Percentiles rank a stretch among this genome's conserved stretches.
phyloP scores from a whole-genome alignment of 768 basidiomycete species.

The Xerocomellus amylosporus region DNA sequence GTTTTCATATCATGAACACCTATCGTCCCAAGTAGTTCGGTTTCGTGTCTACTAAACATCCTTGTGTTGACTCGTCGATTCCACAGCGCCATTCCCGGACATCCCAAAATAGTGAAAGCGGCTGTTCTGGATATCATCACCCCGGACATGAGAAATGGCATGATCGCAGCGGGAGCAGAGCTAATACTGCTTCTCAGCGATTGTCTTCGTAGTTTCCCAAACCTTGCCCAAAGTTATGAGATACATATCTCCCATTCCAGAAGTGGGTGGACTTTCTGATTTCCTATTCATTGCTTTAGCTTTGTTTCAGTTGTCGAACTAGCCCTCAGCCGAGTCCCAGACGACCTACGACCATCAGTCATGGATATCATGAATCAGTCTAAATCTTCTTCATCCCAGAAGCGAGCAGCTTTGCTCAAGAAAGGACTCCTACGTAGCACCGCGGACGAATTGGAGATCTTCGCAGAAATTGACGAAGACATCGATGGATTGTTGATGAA shows the following conservation, averaged over 20 bases:
- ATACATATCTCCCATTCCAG: slow-evolving; percentile 77
- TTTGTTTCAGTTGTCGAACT: slow-evolving; percentile 58
- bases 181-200: slow-evolving; percentile 65
- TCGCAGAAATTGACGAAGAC: slow-evolving; percentile 64
- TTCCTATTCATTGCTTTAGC: not conserved
- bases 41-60: not conserved
- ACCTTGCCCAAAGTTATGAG: slow-evolving; percentile 62
- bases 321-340: slow-evolving; percentile 59
- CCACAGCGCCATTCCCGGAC: slow-evolving; percentile 60
- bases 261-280: slow-evolving; percentile 43
- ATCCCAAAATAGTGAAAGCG: slow-evolving; percentile 69
- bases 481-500: slow-evolving; percentile 53
- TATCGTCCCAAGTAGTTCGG: slow-evolving; percentile 60
- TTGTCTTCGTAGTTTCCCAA: slow-evolving; percentile 70
- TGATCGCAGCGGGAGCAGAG: slow-evolving; percentile 71
- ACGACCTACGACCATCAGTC: slow-evolving; percentile 52
- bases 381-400: slow-evolving; percentile 66
- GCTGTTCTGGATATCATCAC: slow-evolving; percentile 85
- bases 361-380: slow-evolving; percentile 63
- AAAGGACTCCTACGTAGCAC: slow-evolving; percentile 64
- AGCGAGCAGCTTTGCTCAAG: slow-evolving; percentile 65
- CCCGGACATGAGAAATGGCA: slow-evolving; percentile 60
- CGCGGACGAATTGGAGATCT: slow-evolving; percentile 71
- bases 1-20: slow-evolving; percentile 75
- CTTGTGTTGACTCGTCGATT: slow-evolving; percentile 1